phyloP scores from a whole-genome alignment of 164 flowering plant species.

The Houttuynia cordata region DNA sequence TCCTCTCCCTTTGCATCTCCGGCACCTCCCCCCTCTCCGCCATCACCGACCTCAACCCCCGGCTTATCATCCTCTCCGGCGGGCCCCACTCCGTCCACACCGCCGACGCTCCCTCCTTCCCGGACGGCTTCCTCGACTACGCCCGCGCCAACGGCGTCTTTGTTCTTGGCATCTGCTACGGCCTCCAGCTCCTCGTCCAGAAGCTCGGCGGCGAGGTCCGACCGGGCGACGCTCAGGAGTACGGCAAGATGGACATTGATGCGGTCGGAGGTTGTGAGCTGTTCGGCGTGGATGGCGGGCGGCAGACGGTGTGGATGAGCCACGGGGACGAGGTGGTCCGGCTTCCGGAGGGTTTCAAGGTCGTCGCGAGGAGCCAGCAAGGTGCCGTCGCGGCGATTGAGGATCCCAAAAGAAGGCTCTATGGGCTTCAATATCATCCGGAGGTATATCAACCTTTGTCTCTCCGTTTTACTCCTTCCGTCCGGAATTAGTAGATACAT shows the following conservation, averaged over 20 bases:
- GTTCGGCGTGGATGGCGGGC: constrained; percentile 44
- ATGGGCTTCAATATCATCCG: constrained; percentile 88
- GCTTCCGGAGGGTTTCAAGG: constrained; percentile 70
- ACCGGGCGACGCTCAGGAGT: constrained; percentile 74
- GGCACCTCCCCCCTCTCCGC: constrained; percentile 61
- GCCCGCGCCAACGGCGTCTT: constrained; percentile 42
- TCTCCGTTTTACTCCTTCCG: neutral
- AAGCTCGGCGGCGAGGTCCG: constrained; percentile 71
- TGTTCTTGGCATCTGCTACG: constrained; percentile 88
- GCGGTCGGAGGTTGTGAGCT: constrained; percentile 37
- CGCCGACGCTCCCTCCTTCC: constrained; percentile 38
- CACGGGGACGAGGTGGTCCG: constrained; percentile 78
- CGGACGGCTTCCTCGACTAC: constrained; percentile 63
- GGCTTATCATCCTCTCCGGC: constrained; percentile 82
- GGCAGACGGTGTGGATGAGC: constrained; percentile 94
- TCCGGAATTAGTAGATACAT: too few species aligned
- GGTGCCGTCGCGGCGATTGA: constrained; percentile 75
- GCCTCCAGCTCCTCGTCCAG: constrained; percentile 82
- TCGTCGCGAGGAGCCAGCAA: constrained; percentile 63
- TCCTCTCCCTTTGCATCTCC: constrained; percentile 82
- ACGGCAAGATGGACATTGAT: constrained; percentile 85
- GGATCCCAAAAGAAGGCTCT: constrained; percentile 46
- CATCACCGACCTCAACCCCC: constrained; percentile 51
- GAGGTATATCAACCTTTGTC: constrained; percentile 38
- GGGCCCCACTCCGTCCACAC: constrained; percentile 89